These are phyloP conservation scores for Lachnellula willkommii DNA, from an alignment of 2,329 filamentous ascomycete species.

Conservation along the genomic window DNA sequence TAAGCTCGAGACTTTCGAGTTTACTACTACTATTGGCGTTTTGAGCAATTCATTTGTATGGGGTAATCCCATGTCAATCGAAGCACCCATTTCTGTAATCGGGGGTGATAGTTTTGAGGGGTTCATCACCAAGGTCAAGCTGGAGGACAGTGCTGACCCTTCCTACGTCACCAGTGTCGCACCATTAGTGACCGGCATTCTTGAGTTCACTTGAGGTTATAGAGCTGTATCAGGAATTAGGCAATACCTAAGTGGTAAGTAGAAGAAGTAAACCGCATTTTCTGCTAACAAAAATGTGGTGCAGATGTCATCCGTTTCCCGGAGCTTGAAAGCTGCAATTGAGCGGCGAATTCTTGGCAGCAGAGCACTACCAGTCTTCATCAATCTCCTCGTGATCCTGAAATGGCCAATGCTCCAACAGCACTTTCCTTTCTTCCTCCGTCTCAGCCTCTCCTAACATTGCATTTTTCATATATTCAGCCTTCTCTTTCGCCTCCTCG, in stretches of 20 bases:
- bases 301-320: too few relatives aligned
- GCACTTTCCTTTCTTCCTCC: neutral
- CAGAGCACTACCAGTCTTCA: too few relatives aligned
- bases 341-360: too few relatives aligned
- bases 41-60: slow-evolving; percentile 19
- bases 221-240: too few relatives aligned
- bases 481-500: slow-evolving; percentile 1
- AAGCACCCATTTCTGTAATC: slow-evolving; percentile 20
- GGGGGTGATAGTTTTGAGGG: slow-evolving; percentile 20
- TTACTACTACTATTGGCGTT: slow-evolving; percentile 17
- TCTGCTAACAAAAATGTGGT: too few relatives aligned
- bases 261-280: too few relatives aligned
- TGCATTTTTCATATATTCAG: neutral
- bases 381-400: slow-evolving; percentile 6
- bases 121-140: slow-evolving; percentile 15
- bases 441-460: neutral
- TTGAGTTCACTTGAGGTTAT: too few relatives aligned
- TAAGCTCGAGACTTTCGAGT: slow-evolving; percentile 12
- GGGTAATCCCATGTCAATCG: slow-evolving; percentile 21
- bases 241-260: too few relatives aligned
- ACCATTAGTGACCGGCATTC: neutral
- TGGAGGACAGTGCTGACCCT: slow-evolving; percentile 12
- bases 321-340: too few relatives aligned
- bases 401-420: slow-evolving; percentile 2
- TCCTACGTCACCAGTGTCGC: neutral